Percentiles rank a stretch among this genome's conserved stretches.
These are phyloP conservation scores for Diddensiella caesifluorescens DNA, from an alignment of 805 yeast species.

Conservation along the genomic window DNA sequence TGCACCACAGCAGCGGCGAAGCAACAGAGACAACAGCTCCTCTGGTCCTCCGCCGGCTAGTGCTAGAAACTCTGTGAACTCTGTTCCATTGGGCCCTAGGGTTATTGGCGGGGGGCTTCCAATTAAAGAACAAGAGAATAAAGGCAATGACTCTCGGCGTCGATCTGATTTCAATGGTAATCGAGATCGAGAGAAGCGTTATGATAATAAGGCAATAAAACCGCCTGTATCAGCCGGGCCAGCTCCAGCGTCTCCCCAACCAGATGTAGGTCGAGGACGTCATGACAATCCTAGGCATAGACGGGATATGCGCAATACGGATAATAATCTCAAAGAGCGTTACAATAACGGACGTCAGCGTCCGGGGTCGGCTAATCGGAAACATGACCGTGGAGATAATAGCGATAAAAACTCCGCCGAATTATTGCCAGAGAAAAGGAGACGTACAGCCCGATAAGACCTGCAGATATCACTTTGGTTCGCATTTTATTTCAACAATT, in stretches of 20 bases:
- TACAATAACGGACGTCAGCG: no score
- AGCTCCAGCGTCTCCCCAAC: not conserved
- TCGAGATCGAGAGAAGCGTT: no score
- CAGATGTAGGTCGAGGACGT: not conserved
- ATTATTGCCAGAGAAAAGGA: not conserved
- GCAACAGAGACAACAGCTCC: not conserved
- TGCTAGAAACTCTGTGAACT: not conserved
- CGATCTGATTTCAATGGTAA: no score
- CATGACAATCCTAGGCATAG: not conserved
- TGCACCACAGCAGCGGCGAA: no score
- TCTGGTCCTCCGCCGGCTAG: not conserved
- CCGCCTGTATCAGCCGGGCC: no score
- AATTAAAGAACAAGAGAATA: no score
- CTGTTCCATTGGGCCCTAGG: conserved; percentile 1
- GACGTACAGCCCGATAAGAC: not conserved
- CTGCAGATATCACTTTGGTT: not conserved
- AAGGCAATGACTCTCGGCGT: no score
- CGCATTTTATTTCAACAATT: not conserved
- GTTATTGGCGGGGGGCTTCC: no score
- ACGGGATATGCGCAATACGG: no score
- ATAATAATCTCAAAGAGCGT: no score
- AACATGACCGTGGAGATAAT: not conserved
- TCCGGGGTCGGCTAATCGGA: no score
- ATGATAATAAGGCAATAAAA: no score
- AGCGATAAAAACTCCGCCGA: not conserved